Evolutionary conservation across 2,329 filamentous ascomycete genomes (phyloP).

Genomic region (Fusarium chlamydosporum): DNA sequence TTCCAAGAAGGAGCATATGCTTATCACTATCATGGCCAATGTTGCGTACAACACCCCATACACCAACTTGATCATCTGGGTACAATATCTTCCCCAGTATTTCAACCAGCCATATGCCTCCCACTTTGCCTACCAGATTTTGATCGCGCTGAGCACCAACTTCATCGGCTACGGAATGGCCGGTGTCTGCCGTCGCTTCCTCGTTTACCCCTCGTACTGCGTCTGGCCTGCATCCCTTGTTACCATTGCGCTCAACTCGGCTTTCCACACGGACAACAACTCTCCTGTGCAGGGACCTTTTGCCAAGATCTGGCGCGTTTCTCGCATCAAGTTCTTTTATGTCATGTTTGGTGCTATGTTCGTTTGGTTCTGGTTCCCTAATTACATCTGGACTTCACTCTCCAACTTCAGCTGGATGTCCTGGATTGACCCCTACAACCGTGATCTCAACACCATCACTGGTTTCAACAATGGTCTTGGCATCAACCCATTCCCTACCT

Average conservation of each 20-base stretch:
- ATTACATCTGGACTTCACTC: conserved; percentile 67
- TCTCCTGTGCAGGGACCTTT: conserved; percentile 59
- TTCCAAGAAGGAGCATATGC: conserved; percentile 72
- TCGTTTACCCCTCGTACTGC: conserved; percentile 69
- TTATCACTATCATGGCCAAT: conserved; percentile 74
- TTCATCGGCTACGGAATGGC: conserved; percentile 73
- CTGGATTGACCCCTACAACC: conserved; percentile 67
- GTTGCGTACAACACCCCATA: conserved; percentile 67
- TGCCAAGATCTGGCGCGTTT: conserved; percentile 61
- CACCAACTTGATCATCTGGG: conserved; percentile 69
- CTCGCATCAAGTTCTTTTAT: conserved; percentile 67
- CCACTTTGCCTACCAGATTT: conserved; percentile 67
- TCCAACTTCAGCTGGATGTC: conserved; percentile 70
- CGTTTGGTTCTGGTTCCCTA: conserved; percentile 71
- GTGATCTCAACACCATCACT: conserved; percentile 59
- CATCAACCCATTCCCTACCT: conserved; percentile 62
- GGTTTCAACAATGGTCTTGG: conserved; percentile 63
- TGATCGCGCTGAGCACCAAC: conserved; percentile 69
- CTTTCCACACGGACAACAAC: conserved; percentile 65
- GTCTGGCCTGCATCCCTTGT: conserved; percentile 71
- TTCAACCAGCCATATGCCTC: conserved; percentile 69
- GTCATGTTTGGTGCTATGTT: conserved; percentile 67
- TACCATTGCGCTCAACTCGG: conserved; percentile 68
- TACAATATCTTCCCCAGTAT: conserved; percentile 66
- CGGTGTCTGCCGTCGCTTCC: conserved; percentile 67